Evolutionary conservation across 176 grass and related monocot species (phyloP).

Genomic region (Alopecurus myosuroides): DNA sequence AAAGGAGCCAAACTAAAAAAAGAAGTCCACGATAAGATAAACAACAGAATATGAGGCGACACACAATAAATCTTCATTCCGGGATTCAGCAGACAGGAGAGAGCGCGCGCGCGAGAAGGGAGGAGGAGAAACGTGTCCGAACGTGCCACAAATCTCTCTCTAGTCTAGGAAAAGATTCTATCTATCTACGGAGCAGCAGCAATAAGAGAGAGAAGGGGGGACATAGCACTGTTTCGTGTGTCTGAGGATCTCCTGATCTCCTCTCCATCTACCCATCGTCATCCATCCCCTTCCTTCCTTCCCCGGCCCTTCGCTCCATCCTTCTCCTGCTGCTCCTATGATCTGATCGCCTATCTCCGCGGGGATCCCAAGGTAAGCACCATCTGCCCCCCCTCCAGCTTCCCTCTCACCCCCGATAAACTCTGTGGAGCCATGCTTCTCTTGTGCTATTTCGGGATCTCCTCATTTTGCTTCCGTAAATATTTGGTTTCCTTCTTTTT

Average conservation of each 20-base stretch:
- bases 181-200: constrained; percentile 4
- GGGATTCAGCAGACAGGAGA: not conserved
- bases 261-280: not conserved
- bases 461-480: not conserved
- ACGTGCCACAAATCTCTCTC: constrained; percentile 31
- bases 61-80: not conserved
- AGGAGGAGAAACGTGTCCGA: constrained; percentile 13
- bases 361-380: constrained; percentile 14
- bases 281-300: not conserved
- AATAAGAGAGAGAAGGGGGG: not conserved
- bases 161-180: constrained; percentile 11
- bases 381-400: not conserved
- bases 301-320: not conserved
- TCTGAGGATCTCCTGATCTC: constrained; percentile 40
- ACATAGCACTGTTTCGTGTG: constrained; percentile 28
- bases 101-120: not conserved
- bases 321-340: not conserved
- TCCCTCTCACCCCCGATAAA: not conserved
- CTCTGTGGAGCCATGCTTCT: not conserved
- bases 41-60: not conserved
- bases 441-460: not conserved
- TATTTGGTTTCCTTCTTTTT: not conserved
- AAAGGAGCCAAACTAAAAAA: too few species aligned
- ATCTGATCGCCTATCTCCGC: not conserved
- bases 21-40: not conserved